Base-by-base conservation (phyloP, 1,284 basidiomycete genomes). In the Puccinia hordei region DNA sequence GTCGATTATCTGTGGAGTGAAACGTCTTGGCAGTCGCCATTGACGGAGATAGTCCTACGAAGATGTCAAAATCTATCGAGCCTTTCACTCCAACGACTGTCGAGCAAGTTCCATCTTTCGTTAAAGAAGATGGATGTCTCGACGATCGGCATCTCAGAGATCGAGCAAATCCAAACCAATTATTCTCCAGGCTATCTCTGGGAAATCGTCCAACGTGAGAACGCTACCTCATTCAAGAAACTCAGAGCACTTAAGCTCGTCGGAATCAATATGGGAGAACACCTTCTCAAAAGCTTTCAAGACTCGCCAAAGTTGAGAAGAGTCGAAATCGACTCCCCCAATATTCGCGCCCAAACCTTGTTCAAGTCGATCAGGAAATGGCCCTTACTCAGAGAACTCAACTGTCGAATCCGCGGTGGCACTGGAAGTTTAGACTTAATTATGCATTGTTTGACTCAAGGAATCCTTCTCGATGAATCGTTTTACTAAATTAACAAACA, bases 401-500 rank as follows among this genome's bases (percentile, higher is more conserved):
- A 53, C 22, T 71, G 49, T 71, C 68, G 68, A 33, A 44, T 71
- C 24, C 68, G 44, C 8, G 68, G 68, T 19, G 68, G 68, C 15
- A 1, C 49, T n/a, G 68, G 68, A 35, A 71, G 68, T 35, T 9
- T 71, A 9, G 68, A 71, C 51, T 17, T 71, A 27, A 71, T 71
- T 27, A 44, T 71, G 38, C n/a, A 71, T 55, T 71, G 68, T 15
- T 53, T 55, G 5, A 53, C 22, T 22, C 44, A 38, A 24, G 30
- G 17, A 4, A n/a, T 71, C 22, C 30, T 33, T 22, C 68, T 71
- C 68, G 51, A 71, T 24, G 68, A 71, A 53, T 71, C 46, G 5
- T 71, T 71, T 35, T 71, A 71, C 41, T 71, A 30, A 30, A 69
- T n/a, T n/a, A n/a, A n/a, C n/a, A n/a, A n/a, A 41, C 38, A 41